Base-by-base conservation (phyloP, 495 filamentous ascomycete species). In the Schizothecium vesticola region DNA sequence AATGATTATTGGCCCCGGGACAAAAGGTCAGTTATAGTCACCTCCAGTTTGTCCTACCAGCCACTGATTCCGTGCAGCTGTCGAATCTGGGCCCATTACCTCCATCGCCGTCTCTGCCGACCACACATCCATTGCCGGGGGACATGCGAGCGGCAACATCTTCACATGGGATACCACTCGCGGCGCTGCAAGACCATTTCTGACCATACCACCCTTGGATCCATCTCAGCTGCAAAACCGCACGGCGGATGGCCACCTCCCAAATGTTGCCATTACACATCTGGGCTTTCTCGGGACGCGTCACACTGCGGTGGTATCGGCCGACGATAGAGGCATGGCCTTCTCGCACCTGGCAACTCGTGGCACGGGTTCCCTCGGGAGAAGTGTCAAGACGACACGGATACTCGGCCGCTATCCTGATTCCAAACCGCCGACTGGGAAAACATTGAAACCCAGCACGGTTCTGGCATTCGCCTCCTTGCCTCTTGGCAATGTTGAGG, bases 261-360 rank as follows among this genome's bases (percentile, higher is more conserved):
- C 89, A 9, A 90, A 89, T 66, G 85, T 87, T 13, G 84, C 90
- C 7, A 86, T 99, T 59, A 86, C 94, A 33, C 95, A 98, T 81
- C 76, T 98, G 31, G 95, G 94, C 1, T 99, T 99, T 71, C 82
- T 99, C n/a, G 95, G 96, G 24, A 96, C 91, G 16, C 83, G 95
- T 63, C 96, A 97, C 73, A 98, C 95, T 51, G 95, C 95, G 55
- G 81, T 99, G n/a, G 92, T 97, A 26, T 99, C 95, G n/a, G 94
- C 94, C 1, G 93, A 99, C 76, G 92, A 94, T 73, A 86, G 86
- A 55, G 95, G 95, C 58, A 98, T 99, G 95, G 94, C 94, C 10
- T 99, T 99, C 76, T 97, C 96, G 8, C 96, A 98, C 78, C 84
- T 98, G 31, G 96, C 95, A 28, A 97, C 93, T 16, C 82, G 95